Evolutionary conservation across 305 asterid genomes (phyloP), one percentile per base, ranked within the genome.

Genomic region (Nicotiana rustica): DNA sequence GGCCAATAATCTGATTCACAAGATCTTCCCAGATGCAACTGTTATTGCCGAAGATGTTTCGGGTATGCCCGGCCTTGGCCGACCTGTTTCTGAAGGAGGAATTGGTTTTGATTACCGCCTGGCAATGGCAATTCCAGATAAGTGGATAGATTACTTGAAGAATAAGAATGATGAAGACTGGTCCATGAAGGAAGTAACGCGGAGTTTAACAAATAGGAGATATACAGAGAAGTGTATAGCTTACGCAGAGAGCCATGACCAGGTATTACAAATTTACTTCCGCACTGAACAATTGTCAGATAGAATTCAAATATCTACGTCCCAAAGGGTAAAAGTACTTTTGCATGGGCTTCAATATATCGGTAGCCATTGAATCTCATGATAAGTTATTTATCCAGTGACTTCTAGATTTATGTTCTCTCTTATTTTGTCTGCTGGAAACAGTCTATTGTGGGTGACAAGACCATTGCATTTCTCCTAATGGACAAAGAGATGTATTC

Each of bases 221-320:
- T 93, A 95, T 86, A 88, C 93, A 78, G 99, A 96, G 87, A 95
- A 93, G 89, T 95, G 99, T 83, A 84, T 95, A 83, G 97, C 98
- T 70, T 95, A 96, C 89, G 99, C 98, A 6, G 99, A 96, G 89
- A 96, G 99, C 86, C 99, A 96, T 87, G 99, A 96, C 86, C 99
- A 96, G 98, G 99, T 94, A 87, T 75, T 29, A 10, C 41, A 49
- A 29, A 33, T 70, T 73, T 65, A 64, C 57, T 64, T 76, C 66
- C 33, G 4, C 5, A 76, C 29, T 29, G 4, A 25, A 75, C 19
- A 47, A 52, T 73, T 47, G 64, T 29, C 15, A 7, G 65, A 25
- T 75, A 75, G 79, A 49, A 52, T 55, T 36, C 17, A 29, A 75
- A 75, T 75, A 15, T 52, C 8, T 10, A 14, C 9, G 1, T 52